These are phyloP conservation scores for Rachicladosporium sp. DNA, from an alignment of 2,329 filamentous ascomycete species.

Conservation along the genomic window DNA sequence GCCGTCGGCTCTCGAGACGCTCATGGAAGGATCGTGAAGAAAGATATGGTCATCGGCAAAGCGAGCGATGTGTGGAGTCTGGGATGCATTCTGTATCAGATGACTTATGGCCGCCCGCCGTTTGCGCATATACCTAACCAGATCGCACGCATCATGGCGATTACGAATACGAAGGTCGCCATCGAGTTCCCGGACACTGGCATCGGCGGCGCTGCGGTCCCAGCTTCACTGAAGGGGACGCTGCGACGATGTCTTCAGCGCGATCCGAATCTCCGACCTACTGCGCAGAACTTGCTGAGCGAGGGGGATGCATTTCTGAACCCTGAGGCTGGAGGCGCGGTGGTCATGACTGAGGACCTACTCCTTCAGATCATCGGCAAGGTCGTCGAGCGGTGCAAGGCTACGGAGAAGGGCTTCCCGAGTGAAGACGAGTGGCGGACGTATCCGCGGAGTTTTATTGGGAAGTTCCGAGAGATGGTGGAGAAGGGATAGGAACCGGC, in stretches of 20 bases:
- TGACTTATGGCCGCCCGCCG: conserved; percentile 93
- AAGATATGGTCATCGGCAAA: conserved; percentile 91
- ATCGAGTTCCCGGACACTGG: conserved; percentile 62
- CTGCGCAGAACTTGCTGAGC: conserved; percentile 43
- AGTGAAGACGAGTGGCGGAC: conserved; percentile 41
- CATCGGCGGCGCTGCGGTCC: conserved; percentile 49
- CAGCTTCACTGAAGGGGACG: conserved; percentile 43
- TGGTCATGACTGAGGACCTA: conserved; percentile 44
- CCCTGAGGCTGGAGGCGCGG: conserved; percentile 38
- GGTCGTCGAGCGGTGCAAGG: conserved; percentile 48
- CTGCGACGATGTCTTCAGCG: conserved; percentile 47
- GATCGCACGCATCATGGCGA: conserved; percentile 75
- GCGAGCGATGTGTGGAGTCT: conserved; percentile 93
- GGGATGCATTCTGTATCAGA: conserved; percentile 93
- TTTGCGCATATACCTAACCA: conserved; percentile 86
- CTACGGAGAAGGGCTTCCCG: conserved; percentile 38
- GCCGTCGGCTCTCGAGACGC: conserved; percentile 28
- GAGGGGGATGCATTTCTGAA: conserved; percentile 45
- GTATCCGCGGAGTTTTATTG: conserved; percentile 37
- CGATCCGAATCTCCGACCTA: conserved; percentile 44
- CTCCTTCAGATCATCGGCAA: conserved; percentile 47
- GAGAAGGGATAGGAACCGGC: conserved; percentile 11
- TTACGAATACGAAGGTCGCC: conserved; percentile 62
- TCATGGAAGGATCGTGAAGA: conserved; percentile 39
- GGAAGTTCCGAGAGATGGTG: conserved; percentile 33